Percentiles rank a stretch among this genome's conserved stretches.
Conservation (phyloP, 1,284 basidiomycete species). For the Leccinum pallidistipes region DNA sequence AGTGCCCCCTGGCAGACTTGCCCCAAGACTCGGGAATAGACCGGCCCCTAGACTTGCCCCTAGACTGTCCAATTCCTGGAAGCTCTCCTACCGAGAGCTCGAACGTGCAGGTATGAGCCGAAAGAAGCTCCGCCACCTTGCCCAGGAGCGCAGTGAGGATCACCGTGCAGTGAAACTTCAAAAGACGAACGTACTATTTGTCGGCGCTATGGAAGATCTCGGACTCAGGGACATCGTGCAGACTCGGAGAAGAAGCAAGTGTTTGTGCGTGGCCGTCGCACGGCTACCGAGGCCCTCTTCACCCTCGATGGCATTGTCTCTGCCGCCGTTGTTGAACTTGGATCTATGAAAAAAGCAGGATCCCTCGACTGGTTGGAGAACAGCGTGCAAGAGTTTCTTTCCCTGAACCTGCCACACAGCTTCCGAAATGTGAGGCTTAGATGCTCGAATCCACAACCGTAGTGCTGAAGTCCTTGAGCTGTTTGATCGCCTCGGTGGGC, state of each 20-base stretch:
- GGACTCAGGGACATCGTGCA: background rate
- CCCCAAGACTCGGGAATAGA: too few species aligned
- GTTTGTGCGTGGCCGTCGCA: background rate
- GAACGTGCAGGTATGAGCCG: slow-evolving; percentile 7
- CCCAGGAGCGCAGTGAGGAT: background rate
- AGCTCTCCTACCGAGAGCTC: slow-evolving; percentile 25
- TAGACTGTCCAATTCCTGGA: too few species aligned
- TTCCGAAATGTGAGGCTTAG: slow-evolving; percentile 2
- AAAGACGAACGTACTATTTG: background rate
- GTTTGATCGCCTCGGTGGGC: background rate
- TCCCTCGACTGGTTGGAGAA: background rate
- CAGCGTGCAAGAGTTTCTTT: background rate
- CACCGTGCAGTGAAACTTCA: background rate
- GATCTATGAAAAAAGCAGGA: background rate
- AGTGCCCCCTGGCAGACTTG: too few species aligned
- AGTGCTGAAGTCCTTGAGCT: slow-evolving; percentile 1
- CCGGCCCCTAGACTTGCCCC: too few species aligned
- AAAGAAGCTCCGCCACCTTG: background rate
- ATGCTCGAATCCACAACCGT: background rate
- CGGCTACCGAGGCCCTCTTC: background rate
- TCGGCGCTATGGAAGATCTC: background rate
- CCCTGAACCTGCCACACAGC: background rate
- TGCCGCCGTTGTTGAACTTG: background rate
- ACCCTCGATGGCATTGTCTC: background rate
- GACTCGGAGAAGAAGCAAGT: background rate